Percentiles rank a stretch among this genome's conserved stretches.
Conservation (phyloP, 768 basidiomycete genomes). For the Obba rivulosa region DNA sequence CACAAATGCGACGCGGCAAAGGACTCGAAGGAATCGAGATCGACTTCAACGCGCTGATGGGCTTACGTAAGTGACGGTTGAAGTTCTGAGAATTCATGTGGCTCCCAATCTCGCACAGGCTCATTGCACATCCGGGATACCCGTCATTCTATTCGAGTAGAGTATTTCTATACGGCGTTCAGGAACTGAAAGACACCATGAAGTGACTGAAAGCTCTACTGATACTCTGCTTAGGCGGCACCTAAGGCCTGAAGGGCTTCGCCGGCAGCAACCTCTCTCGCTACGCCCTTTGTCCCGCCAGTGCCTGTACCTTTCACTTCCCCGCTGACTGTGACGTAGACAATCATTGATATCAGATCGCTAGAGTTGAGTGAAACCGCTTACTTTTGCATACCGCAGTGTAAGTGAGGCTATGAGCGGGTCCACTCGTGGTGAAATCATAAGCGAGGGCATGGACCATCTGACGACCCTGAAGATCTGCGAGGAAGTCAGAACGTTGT, state of each 20-base stretch:
- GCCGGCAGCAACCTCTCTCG: constrained; percentile 29
- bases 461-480: constrained; percentile 34
- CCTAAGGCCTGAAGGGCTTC: constrained; percentile 21
- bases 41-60: neutral
- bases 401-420: constrained; percentile 40
- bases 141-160: too few relatives aligned
- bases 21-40: neutral
- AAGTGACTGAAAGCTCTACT: too few relatives aligned
- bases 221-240: neutral
- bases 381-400: constrained; percentile 53
- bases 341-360: constrained; percentile 1
- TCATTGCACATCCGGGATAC: too few relatives aligned
- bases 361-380: constrained; percentile 11
- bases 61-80: neutral
- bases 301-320: constrained; percentile 42
- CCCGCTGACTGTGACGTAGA: constrained; percentile 37
- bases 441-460: constrained; percentile 34
- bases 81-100: too few relatives aligned
- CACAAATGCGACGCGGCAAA: too few relatives aligned
- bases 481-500: too few relatives aligned
- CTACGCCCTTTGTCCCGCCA: constrained; percentile 34
- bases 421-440: constrained; percentile 36
- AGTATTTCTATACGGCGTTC: too few relatives aligned
- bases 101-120: too few relatives aligned
- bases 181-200: too few relatives aligned